Evolutionary conservation across 441 rosid species (phyloP).

Genomic region (Jatropha podagrica): DNA sequence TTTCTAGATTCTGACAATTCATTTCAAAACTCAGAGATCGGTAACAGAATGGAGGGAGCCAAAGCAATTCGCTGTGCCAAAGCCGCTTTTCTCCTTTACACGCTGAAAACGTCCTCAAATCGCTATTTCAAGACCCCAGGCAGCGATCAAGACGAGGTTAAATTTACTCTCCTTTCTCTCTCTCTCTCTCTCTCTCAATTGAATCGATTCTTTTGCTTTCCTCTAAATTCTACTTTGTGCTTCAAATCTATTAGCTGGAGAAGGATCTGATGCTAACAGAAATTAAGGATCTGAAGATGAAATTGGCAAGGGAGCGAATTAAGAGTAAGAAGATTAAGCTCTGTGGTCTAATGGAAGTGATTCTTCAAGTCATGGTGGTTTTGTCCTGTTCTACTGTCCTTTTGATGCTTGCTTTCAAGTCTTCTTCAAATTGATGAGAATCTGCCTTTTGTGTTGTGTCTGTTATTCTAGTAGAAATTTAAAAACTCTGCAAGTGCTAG

Average conservation of each 20-base stretch:
- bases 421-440: background rate
- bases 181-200: background rate
- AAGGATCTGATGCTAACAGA: constrained; percentile 29
- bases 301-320: constrained; percentile 38
- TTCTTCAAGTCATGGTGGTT: constrained; percentile 29
- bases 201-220: background rate
- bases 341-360: constrained; percentile 29
- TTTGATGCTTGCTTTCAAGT: constrained; percentile 20
- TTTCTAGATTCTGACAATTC: too few species aligned
- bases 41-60: too few species aligned
- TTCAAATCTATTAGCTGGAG: constrained; percentile 16
- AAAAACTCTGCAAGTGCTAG: background rate
- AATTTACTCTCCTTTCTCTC: too few species aligned
- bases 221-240: background rate
- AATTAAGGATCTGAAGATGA: constrained; percentile 28
- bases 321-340: constrained; percentile 32
- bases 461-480: too few species aligned
- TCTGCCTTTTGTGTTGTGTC: too few species aligned
- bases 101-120: constrained; percentile 23
- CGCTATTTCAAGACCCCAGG: constrained; percentile 13
- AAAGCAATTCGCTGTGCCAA: constrained; percentile 35
- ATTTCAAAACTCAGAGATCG: too few species aligned
- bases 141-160: constrained; percentile 20
- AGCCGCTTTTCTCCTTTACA: constrained; percentile 32
- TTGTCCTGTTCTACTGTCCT: constrained; percentile 27